phyloP scores from a whole-genome alignment of 2,329 filamentous ascomycete genomes.

The Fusarium liriodendri region DNA sequence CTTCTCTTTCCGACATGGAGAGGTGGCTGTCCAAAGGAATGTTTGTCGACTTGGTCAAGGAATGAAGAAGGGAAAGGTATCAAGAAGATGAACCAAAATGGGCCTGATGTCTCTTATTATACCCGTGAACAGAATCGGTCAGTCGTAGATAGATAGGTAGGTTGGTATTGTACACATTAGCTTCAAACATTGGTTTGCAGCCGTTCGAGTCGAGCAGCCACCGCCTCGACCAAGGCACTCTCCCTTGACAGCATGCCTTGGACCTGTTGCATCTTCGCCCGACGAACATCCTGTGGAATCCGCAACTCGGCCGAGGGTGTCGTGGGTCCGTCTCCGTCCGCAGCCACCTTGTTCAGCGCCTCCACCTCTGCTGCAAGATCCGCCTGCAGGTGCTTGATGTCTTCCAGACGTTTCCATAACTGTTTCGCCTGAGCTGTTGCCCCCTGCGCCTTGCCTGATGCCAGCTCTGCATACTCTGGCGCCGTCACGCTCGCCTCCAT shows the following conservation, averaged over 20 bases:
- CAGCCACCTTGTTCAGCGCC: slow-evolving; percentile 51
- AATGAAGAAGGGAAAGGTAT: background rate
- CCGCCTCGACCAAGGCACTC: slow-evolving; percentile 74
- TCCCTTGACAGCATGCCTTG: slow-evolving; percentile 73
- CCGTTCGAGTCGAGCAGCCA: slow-evolving; percentile 70
- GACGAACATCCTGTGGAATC: slow-evolving; percentile 70
- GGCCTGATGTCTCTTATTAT: slow-evolving; percentile 18
- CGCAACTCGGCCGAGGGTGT: slow-evolving; percentile 55
- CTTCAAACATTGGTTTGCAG: slow-evolving; percentile 53
- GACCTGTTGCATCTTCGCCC: slow-evolving; percentile 72
- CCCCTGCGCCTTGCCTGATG: slow-evolving; percentile 48
- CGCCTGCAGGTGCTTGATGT: slow-evolving; percentile 65
- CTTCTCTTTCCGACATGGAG: background rate
- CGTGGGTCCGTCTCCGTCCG: slow-evolving; percentile 41
- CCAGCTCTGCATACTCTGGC: slow-evolving; percentile 43
- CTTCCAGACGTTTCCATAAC: slow-evolving; percentile 67
- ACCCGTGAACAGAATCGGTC: slow-evolving; percentile 2
- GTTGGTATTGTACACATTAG: slow-evolving; percentile 39
- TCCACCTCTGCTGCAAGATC: slow-evolving; percentile 64
- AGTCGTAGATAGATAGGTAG: background rate
- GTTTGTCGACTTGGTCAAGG: background rate
- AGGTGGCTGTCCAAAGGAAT: background rate
- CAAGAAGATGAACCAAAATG: background rate
- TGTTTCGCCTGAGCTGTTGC: slow-evolving; percentile 54
- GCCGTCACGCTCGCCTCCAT: slow-evolving; percentile 64